Percentiles rank a stretch among this genome's conserved stretches.
Conservation (phyloP, 192 early-diverging fungal species). For the Coemansia sp. region DNA sequence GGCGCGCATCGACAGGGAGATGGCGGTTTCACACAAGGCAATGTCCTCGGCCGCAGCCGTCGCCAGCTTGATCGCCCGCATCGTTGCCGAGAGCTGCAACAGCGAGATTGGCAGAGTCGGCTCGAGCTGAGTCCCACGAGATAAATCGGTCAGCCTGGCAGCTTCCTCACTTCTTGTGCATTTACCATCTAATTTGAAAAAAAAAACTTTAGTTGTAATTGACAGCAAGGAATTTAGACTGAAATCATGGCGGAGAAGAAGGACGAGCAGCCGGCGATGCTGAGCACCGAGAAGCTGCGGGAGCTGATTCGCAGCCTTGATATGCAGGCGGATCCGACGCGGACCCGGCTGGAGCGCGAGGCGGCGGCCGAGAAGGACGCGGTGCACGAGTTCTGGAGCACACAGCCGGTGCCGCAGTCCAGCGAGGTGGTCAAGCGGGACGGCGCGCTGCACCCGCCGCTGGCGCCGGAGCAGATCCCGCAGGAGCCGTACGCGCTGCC, state of each 20-base stretch:
- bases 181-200: too few relatives aligned
- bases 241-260: not conserved
- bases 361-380: constrained; percentile 28
- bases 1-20: constrained; percentile 18
- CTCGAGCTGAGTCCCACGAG: too few relatives aligned
- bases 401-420: constrained; percentile 90
- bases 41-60: constrained; percentile 25
- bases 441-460: constrained; percentile 78
- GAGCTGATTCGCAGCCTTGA: constrained; percentile 29
- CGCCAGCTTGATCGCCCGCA: constrained; percentile 22
- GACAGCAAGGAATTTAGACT: not conserved
- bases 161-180: too few relatives aligned
- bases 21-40: constrained; percentile 18
- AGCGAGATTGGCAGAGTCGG: too few relatives aligned
- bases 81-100: constrained; percentile 24
- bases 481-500: constrained; percentile 80
- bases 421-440: constrained; percentile 67
- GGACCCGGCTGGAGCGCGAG: constrained; percentile 35
- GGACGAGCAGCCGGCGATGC: not conserved
- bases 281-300: constrained; percentile 27
- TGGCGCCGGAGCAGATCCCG: constrained; percentile 69
- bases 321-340: constrained; percentile 13
- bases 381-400: constrained; percentile 90
- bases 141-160: too few relatives aligned
- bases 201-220: too few relatives aligned